A percentile compares a stretch with the other conserved stretches of the same genome.
Conservation (phyloP, 768 basidiomycete genomes). For the Collybia sp. region DNA sequence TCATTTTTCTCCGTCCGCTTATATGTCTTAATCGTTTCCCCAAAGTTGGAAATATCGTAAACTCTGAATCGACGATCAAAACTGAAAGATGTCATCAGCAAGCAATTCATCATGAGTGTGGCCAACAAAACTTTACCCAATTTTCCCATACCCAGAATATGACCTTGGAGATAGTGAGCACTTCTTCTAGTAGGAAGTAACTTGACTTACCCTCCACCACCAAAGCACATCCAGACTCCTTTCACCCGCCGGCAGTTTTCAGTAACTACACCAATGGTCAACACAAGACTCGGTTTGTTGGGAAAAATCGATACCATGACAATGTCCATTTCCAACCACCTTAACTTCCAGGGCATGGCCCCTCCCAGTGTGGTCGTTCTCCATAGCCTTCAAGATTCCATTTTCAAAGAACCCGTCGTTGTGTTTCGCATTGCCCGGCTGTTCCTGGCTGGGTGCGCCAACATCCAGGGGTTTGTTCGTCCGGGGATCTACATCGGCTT, state of each 20-base stretch:
- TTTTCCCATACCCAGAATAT: conserved; percentile 76
- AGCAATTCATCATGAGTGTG: conserved; percentile 2
- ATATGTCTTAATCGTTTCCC: conserved; percentile 87
- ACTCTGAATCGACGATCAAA: conserved; percentile 92
- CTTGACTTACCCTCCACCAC: conserved; percentile 69
- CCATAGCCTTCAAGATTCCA: conserved; percentile 65
- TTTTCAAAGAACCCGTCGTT: conserved; percentile 85
- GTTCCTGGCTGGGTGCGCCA: conserved; percentile 60
- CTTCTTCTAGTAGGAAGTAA: not conserved
- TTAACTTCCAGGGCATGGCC: conserved; percentile 67
- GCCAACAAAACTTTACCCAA: conserved; percentile 49
- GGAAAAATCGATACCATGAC: conserved; percentile 54
- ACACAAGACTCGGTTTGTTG: not conserved
- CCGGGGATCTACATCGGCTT: conserved; percentile 59
- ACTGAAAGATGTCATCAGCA: conserved; percentile 25
- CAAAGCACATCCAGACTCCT: conserved; percentile 91
- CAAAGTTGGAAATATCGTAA: conserved; percentile 83
- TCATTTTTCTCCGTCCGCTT: conserved; percentile 76
- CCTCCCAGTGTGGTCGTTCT: conserved; percentile 57
- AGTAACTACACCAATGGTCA: conserved; percentile 47
- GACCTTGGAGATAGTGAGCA: conserved; percentile 38
- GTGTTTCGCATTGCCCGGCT: conserved; percentile 55
- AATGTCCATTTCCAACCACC: conserved; percentile 87
- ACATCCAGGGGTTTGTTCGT: conserved; percentile 65
- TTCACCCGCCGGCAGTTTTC: conserved; percentile 84